These are phyloP conservation scores for Sutorius eximius DNA, from an alignment of 1,284 basidiomycete species.

Conservation along the genomic window DNA sequence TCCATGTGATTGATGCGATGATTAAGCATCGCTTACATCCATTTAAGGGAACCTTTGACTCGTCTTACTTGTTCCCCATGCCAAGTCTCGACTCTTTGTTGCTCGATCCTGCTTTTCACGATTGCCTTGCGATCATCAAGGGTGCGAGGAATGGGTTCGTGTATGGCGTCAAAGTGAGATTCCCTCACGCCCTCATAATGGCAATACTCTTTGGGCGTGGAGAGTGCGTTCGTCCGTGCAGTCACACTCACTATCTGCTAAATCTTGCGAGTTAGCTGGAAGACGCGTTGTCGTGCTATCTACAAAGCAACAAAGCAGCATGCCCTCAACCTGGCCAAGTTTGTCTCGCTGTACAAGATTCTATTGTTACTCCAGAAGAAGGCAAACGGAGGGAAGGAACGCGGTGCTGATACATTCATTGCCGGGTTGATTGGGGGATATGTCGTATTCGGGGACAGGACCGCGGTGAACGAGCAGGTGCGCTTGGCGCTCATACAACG, in stretches of 20 bases:
- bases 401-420: slow-evolving; percentile 84
- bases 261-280: slow-evolving; percentile 52
- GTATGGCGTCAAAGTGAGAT: slow-evolving; percentile 89
- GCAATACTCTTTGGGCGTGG: slow-evolving; percentile 91
- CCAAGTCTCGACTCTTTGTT: slow-evolving; percentile 40
- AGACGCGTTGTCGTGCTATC: slow-evolving; percentile 65
- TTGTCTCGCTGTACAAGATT: slow-evolving; percentile 92
- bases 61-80: slow-evolving; percentile 19
- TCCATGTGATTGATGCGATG: slow-evolving; percentile 30
- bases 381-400: slow-evolving; percentile 79
- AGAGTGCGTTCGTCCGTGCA: slow-evolving; percentile 56
- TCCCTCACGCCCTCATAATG: slow-evolving; percentile 99
- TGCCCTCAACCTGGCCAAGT: slow-evolving; percentile 87
- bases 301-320: slow-evolving; percentile 89
- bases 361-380: slow-evolving; percentile 80
- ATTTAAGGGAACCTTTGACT: background rate
- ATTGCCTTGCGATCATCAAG: slow-evolving; percentile 89
- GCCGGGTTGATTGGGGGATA: slow-evolving; percentile 94
- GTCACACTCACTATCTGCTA: slow-evolving; percentile 8
- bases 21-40: background rate
- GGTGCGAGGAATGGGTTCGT: slow-evolving; percentile 95
- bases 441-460: slow-evolving; percentile 90
- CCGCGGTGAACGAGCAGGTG: slow-evolving; percentile 98
- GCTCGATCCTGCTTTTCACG: slow-evolving; percentile 78
- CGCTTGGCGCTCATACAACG: slow-evolving; percentile 25